Base-by-base conservation (phyloP, 306 rosid genomes). In the Rubus idaeus region DNA sequence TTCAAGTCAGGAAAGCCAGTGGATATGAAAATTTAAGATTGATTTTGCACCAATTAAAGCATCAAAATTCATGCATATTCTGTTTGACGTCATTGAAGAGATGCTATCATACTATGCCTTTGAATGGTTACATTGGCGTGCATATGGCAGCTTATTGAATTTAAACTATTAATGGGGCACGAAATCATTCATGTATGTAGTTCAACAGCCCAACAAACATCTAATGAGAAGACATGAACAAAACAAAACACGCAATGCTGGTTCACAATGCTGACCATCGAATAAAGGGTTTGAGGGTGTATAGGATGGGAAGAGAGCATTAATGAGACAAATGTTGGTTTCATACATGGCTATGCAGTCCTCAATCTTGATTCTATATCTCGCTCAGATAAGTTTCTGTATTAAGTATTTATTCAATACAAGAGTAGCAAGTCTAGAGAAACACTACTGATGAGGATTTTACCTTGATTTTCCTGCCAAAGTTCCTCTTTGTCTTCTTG, bases 391-490 rank as follows among this genome's bases (percentile, higher is more conserved):
- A 11, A 40, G 46, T 39, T 66, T 65, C 52, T 58, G 39, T n/a
- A 18, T 13, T 40, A 39, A 41, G 16, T 37, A 42, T 41, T 41
- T 8, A 21, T 4, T 7, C 14, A 57, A 14, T n/a, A 46, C 3
- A 53, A 42, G 10, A 42, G 56, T 17, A 13, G 5, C 2, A 40
- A 21, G 30, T 46, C 16, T 2, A 77, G 1, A 17, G 69, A 68
- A 56, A 60, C 12, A 13, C 8, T 18, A 39, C 30, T 23, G 55
- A 46, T 46, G 11, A 45, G 17, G 3, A 60, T 16, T 46, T 65
- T 88, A 96, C 99, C 99, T 96, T 96, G 84, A 96, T 92, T 87
- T 96, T 96, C 91, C 99, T 86, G 80, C 97, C 97, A 17, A 96
- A 96, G 73, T 96, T 96, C 84, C 99, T 89, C 86, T 91, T 96